These are phyloP conservation scores for Favolaschia claudopus DNA, from an alignment of 768 basidiomycete genomes.

Conservation along the genomic window DNA sequence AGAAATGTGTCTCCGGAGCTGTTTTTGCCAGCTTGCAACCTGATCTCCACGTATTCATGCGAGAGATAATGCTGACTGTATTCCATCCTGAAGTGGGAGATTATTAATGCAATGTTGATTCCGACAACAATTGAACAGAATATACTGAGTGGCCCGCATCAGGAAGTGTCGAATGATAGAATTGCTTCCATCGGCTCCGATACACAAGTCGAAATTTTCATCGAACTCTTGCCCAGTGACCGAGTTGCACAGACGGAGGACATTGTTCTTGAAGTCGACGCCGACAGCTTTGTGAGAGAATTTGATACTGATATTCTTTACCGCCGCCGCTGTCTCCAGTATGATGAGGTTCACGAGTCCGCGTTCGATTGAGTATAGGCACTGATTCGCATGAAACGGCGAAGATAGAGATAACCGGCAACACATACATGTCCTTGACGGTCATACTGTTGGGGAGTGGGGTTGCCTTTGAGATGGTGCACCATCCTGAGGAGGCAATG, in stretches of 20 bases:
- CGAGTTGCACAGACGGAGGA: constrained; percentile 47
- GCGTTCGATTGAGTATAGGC: constrained; percentile 76
- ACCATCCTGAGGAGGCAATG: too few species aligned
- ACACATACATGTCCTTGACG: constrained; percentile 63
- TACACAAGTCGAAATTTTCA: constrained; percentile 60
- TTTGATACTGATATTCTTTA: constrained; percentile 54
- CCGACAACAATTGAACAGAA: constrained; percentile 15
- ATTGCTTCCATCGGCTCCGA: constrained; percentile 80
- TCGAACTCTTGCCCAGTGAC: constrained; percentile 37
- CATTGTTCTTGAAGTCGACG: constrained; percentile 61
- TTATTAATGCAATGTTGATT: not conserved
- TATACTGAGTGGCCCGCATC: constrained; percentile 74
- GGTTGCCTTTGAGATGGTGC: constrained; percentile 61
- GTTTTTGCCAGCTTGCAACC: constrained; percentile 66
- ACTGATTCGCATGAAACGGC: constrained; percentile 47
- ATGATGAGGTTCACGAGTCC: constrained; percentile 69
- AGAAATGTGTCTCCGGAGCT: constrained; percentile 56
- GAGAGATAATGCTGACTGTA: constrained; percentile 79
- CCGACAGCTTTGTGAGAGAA: constrained; percentile 69
- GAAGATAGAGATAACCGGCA: not conserved
- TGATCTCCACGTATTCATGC: constrained; percentile 83
- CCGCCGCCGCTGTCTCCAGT: constrained; percentile 59
- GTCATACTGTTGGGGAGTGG: constrained; percentile 71
- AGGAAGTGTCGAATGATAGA: constrained; percentile 73
- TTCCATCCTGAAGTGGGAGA: constrained; percentile 59